A percentile compares a stretch with the other conserved stretches of the same genome.
phyloP scores from a whole-genome alignment of 306 rosid genomes.

The Rosa multiflora region DNA sequence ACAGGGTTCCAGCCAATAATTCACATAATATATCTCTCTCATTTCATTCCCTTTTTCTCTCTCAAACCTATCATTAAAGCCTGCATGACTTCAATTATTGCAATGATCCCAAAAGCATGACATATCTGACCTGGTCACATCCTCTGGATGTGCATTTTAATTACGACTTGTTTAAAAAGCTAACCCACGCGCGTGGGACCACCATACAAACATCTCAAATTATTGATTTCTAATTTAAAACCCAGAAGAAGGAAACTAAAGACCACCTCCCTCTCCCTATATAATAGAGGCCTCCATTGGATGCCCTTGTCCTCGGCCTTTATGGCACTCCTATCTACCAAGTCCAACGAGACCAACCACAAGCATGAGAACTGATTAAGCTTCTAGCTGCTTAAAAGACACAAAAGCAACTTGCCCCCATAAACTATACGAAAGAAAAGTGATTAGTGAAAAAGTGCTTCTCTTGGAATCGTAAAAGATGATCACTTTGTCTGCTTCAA shows the following conservation, averaged over 20 bases:
- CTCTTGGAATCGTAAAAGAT: constrained; percentile 46
- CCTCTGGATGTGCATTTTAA: constrained; percentile 39
- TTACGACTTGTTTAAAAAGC: constrained; percentile 40
- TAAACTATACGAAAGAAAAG: constrained; percentile 6
- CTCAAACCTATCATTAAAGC: constrained; percentile 71
- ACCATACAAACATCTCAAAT: constrained; percentile 8
- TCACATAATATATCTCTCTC: background rate
- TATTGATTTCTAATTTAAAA: no score
- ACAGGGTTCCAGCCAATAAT: background rate
- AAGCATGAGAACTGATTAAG: background rate
- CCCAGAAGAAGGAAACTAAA: no score
- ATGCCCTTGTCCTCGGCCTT: background rate
- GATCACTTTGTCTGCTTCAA: constrained; percentile 58
- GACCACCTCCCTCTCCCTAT: background rate
- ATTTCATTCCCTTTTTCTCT: background rate
- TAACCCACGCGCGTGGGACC: constrained; percentile 64
- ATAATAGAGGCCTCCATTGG: constrained; percentile 27
- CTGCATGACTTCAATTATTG: constrained; percentile 94
- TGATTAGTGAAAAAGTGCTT: constrained; percentile 24
- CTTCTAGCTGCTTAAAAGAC: constrained; percentile 28
- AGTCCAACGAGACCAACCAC: background rate
- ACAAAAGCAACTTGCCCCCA: constrained; percentile 38
- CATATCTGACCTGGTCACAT: constrained; percentile 66
- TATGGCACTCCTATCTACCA: no score
- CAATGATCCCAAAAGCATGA: constrained; percentile 90